A percentile compares a stretch with the other conserved stretches of the same genome.
Conservation (phyloP, 495 filamentous ascomycete genomes). For the Neurospora terricola region DNA sequence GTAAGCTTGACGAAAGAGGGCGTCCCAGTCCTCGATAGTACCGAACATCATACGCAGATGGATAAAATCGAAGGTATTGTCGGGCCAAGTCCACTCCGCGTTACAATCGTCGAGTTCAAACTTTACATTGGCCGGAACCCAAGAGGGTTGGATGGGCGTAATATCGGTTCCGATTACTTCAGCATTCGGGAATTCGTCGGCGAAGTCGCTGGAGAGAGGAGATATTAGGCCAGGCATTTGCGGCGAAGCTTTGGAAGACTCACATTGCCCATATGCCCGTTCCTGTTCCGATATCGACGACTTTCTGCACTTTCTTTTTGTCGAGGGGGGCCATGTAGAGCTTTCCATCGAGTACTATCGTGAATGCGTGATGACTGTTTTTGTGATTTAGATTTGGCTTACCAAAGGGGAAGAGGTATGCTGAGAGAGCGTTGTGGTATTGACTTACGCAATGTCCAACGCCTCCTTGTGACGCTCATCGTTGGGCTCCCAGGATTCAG, state of each 20-base stretch:
- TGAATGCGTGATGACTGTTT: slow-evolving; percentile 10
- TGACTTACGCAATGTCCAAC: slow-evolving; percentile 21
- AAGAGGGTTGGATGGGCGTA: slow-evolving; percentile 29
- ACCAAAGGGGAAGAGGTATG: not conserved
- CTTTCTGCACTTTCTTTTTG: slow-evolving; percentile 22
- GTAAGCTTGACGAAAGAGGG: slow-evolving; percentile 24
- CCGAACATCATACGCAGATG: slow-evolving; percentile 41
- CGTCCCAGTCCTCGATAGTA: slow-evolving; percentile 42
- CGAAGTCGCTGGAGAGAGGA: slow-evolving; percentile 33
- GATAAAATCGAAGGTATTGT: slow-evolving; percentile 47
- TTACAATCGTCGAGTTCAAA: slow-evolving; percentile 44
- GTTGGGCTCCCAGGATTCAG: slow-evolving; percentile 14
- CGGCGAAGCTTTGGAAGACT: not conserved
- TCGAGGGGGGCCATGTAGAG: slow-evolving; percentile 41
- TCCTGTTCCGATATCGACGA: slow-evolving; percentile 29
- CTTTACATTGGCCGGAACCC: slow-evolving; percentile 33
- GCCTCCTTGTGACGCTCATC: slow-evolving; percentile 14
- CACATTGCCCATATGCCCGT: slow-evolving; percentile 33
- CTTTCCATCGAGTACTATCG: slow-evolving; percentile 36
- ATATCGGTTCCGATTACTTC: slow-evolving; percentile 46
- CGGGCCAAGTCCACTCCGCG: slow-evolving; percentile 31
- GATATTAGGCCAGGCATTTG: not conserved
- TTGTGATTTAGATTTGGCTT: not conserved
- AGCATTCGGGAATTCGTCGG: slow-evolving; percentile 34
- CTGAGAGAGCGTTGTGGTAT: no score